Conservation (phyloP, 148 eudicot genomes). For the Cornus florida region DNA sequence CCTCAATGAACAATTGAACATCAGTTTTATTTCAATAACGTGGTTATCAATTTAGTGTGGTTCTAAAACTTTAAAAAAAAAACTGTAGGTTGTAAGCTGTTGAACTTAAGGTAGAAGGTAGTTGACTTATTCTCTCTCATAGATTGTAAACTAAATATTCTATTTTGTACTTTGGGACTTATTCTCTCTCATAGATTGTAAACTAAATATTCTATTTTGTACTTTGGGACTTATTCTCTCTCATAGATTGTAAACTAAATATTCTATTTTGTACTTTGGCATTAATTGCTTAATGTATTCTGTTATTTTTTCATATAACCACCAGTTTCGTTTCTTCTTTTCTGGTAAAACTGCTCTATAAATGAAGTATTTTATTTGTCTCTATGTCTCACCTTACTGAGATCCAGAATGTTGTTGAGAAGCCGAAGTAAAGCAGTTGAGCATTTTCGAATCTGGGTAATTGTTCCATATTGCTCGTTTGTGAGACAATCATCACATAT, state of each 20-base stretch:
- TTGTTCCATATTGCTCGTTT: conserved; percentile 75
- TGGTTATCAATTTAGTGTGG: background rate
- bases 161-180: background rate
- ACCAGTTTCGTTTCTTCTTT: background rate
- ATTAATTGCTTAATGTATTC: background rate
- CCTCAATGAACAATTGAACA: background rate
- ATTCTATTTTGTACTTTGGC: background rate
- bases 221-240: background rate
- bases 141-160: too few species aligned
- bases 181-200: background rate
- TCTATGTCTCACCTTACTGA: conserved; percentile 71
- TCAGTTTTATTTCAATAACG: background rate
- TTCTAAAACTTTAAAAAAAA: background rate
- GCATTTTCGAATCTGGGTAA: conserved; percentile 89
- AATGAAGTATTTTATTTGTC: background rate
- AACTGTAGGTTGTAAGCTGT: background rate
- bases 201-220: background rate
- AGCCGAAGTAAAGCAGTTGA: conserved; percentile 90
- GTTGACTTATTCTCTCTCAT: background rate
- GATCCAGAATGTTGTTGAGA: conserved; percentile 93
- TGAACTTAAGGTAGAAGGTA: background rate
- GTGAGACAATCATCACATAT: conserved; percentile 82
- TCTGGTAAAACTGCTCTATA: background rate
- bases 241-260: background rate
- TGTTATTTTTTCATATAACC: background rate